Base-by-base conservation (phyloP, 2,329 filamentous ascomycete species). In the Fusarium bactridioides region DNA sequence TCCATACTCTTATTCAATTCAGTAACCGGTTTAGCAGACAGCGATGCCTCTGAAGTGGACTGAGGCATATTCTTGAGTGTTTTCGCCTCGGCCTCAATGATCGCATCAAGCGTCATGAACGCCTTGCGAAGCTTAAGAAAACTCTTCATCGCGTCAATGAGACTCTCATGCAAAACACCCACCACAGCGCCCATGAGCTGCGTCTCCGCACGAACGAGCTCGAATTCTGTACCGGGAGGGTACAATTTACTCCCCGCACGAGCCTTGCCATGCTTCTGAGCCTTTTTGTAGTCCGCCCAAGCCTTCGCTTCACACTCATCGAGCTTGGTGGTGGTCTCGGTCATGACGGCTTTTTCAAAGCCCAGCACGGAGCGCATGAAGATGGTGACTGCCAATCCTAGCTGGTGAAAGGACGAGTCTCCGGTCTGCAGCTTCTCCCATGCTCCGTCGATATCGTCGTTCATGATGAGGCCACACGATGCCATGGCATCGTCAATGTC, bases 51-150 rank as follows among this genome's bases (percentile, higher is more conserved):
- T 3, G 54, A 64, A 10, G 62, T 50, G 7, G 47, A 43, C n/a
- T 54, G 60, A 10, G 69, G 56, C 27, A 60, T 67, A 4, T 58
- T 59, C 0, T 76, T 76, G 10, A 85, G 61, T 0, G 78, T 79
- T 68, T 87, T 89, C 29, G 87, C 87, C 82, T 97, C 95, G 38
- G 91, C 88, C 67, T 92, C 88, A 78, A 95, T 87, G 61, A 99
- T 93, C 15, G 87, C 87, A 77, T 97, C 93, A 7, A 99, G 85
- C 0, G 94, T 92, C 43, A 94, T 84, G 77, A 93, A 98, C 0
- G 95, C 95, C 80, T 97, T 97, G 69, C 95, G 88, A 75, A 98
- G 83, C 82, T 96, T 97, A 79, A 97, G 97, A 78, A 98, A 98
- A 10, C 94, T 94, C 82, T 92, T 94, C 80, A 98, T 89, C 21